Conservation (phyloP, 495 filamentous ascomycete species). For the Glutinoglossum americanum region DNA sequence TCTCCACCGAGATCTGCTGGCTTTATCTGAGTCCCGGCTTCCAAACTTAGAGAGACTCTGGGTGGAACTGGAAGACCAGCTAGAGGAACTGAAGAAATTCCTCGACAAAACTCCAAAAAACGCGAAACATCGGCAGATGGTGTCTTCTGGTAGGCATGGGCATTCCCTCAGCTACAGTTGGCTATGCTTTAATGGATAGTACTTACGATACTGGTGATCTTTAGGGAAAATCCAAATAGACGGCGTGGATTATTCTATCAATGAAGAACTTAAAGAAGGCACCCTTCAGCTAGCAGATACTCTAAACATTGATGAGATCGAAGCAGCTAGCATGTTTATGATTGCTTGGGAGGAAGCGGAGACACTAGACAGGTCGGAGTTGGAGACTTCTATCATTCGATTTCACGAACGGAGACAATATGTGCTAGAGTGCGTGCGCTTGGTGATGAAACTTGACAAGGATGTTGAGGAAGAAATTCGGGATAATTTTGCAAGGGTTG, state of each 20-base stretch:
- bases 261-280: constrained; percentile 65
- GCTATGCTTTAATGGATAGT: constrained; percentile 2
- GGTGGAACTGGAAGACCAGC: constrained; percentile 42
- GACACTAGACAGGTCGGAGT: constrained; percentile 40
- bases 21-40: constrained; percentile 37
- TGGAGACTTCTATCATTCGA: constrained; percentile 53
- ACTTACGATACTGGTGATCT: background rate
- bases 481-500: constrained; percentile 2
- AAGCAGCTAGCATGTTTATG: constrained; percentile 54
- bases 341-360: constrained; percentile 41
- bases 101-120: constrained; percentile 54
- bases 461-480: constrained; percentile 26
- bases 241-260: constrained; percentile 58
- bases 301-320: constrained; percentile 71
- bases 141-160: constrained; percentile 29
- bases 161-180: constrained; percentile 9
- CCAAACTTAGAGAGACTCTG: constrained; percentile 40
- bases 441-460: constrained; percentile 42
- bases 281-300: constrained; percentile 63
- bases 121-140: constrained; percentile 37
- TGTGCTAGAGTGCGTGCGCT: constrained; percentile 60
- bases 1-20: constrained; percentile 57
- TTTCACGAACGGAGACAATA: constrained; percentile 67
- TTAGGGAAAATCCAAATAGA: constrained; percentile 49
- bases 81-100: constrained; percentile 35